Evolutionary conservation across 2,329 filamentous ascomycete genomes (phyloP), one percentile per base, ranked within the genome.

Genomic region (Fusarium sambucinum): DNA sequence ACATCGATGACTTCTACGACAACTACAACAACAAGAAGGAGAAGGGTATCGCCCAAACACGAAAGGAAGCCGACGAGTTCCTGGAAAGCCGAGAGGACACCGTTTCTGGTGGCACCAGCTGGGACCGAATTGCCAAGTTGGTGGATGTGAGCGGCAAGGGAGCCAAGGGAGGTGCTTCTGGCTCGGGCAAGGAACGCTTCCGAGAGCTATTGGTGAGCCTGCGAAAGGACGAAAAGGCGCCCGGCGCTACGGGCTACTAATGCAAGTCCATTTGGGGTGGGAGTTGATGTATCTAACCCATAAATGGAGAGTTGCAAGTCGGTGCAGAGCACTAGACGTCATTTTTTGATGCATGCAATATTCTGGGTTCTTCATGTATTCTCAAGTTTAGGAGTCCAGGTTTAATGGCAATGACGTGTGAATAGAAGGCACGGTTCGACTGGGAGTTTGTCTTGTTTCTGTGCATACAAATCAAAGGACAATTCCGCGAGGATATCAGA

Each of bases 21-120:
- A 97, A 97, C 82, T 99, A 99, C 85, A 98, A 98, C 84, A 90
- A 91, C 80, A 97, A 97, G 84, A 95, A 96, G 80, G 96, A 99
- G 79, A 98, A 98, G 87, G 89, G 88, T 62, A 91, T 97, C 72
- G 86, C 91, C 23, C 93, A 97, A 83, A 96, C 95, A 58, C 89
- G 91, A 75, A 91, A 92, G 79, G 96, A 99, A 74, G 96, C 95
- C 9, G 95, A 98, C 76, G 90, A 97, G 77, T 99, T 98, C 80
- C 83, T 98, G 46, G 90, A 88, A 55, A 94, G 85, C 79, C 89
- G 94, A 63, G 95, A 99, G 79, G 94, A 98, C 79, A 97, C 94
- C 38, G 92, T 94, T 25, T 93, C 93, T 13, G 96, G 96, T 51
- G 96, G 96, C 66, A 99, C 96, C 7, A 97, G 93, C 85, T 99